Evolutionary conservation across 371 early-diverging fungal species (phyloP).

Genomic region (Mucor sp.): DNA sequence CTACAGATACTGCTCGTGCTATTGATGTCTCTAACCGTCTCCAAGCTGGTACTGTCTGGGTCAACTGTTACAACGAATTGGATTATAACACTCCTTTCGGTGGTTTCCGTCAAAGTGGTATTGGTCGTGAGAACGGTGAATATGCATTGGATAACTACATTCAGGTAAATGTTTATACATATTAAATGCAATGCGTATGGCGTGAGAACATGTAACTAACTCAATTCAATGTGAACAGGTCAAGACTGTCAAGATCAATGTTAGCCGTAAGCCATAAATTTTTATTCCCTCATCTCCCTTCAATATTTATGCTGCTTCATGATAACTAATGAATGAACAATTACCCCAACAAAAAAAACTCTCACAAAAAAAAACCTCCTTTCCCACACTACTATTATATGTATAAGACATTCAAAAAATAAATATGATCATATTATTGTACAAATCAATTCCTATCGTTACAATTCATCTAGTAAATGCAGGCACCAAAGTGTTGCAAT

Average conservation of each 20-base stretch:
- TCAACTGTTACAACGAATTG: conserved; percentile 43
- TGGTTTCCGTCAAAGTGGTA: conserved; percentile 85
- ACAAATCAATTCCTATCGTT: background rate
- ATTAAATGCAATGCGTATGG: background rate
- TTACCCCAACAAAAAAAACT: background rate
- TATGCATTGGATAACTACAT: conserved; percentile 74
- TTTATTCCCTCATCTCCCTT: conserved; percentile 5
- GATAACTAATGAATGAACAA: background rate
- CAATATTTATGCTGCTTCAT: background rate
- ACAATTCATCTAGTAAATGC: too few relatives aligned
- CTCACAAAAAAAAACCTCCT: background rate
- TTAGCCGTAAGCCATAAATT: conserved; percentile 27
- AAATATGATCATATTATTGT: background rate
- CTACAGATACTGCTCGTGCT: conserved; percentile 69
- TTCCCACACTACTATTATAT: background rate
- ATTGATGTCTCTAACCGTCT: conserved; percentile 67
- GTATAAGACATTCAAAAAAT: background rate
- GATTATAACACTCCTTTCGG: conserved; percentile 72
- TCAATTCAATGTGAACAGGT: conserved; percentile 17
- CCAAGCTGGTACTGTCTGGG: conserved; percentile 68
- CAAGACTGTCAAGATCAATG: conserved; percentile 45
- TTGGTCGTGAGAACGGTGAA: conserved; percentile 80
- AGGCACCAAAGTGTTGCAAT: background rate
- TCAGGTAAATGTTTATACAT: conserved; percentile 29
- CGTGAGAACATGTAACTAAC: conserved; percentile 9